Conservation (phyloP, 2,329 filamentous ascomycete genomes). For the Ophiognomonia clavigignenti-juglandacearum region DNA sequence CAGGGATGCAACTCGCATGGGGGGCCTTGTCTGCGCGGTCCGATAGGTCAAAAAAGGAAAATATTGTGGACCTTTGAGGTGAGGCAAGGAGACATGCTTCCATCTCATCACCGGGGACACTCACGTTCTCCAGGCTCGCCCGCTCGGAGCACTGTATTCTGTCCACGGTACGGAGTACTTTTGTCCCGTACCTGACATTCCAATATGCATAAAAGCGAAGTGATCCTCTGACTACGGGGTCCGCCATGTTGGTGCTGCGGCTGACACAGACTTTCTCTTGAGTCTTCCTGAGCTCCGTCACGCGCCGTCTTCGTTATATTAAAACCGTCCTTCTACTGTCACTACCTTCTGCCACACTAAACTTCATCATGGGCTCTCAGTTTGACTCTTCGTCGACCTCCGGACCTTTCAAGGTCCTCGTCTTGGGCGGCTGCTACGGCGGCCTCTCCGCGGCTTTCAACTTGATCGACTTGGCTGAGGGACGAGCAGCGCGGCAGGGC, state of each 20-base stretch:
- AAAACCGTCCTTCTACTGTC: not conserved
- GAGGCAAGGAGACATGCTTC: too few relatives aligned
- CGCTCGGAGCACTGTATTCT: not conserved
- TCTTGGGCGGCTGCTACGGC: slow-evolving; percentile 69
- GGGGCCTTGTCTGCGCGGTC: not conserved
- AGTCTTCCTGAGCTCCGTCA: not conserved
- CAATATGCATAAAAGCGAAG: slow-evolving; percentile 7
- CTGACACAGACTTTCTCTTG: too few relatives aligned
- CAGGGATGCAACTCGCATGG: not conserved
- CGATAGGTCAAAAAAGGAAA: not conserved
- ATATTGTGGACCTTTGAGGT: too few relatives aligned
- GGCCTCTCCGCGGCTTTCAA: slow-evolving; percentile 64
- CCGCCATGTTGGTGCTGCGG: not conserved
- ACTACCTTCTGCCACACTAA: not conserved
- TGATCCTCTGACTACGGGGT: not conserved
- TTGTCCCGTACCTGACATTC: not conserved
- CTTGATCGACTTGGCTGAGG: slow-evolving; percentile 60
- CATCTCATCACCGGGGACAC: too few relatives aligned
- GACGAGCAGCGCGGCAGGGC: slow-evolving; percentile 43
- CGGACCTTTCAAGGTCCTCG: slow-evolving; percentile 50
- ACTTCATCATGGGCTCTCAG: slow-evolving; percentile 8
- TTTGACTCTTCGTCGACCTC: slow-evolving; percentile 1
- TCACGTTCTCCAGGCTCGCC: too few relatives aligned
- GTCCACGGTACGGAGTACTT: too few relatives aligned
- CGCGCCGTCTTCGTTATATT: not conserved